Evolutionary conservation across 2,329 filamentous ascomycete species (phyloP).

Genomic region (Dothideomycetes sp.): DNA sequence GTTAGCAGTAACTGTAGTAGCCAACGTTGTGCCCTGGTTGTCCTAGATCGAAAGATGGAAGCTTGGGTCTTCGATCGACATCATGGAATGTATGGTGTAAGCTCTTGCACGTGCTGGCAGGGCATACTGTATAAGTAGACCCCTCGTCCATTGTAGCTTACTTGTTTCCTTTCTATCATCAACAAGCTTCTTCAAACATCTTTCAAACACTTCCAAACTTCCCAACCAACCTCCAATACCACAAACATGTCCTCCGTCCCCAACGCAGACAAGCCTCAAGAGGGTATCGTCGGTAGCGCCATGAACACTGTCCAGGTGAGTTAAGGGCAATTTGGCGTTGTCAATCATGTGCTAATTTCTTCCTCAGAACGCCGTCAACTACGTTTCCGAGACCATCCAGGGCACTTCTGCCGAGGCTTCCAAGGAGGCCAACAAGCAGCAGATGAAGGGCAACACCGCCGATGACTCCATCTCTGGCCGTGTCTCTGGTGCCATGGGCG

Average conservation of each 20-base stretch:
- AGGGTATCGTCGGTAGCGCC: constrained; percentile 37
- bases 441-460: constrained; percentile 50
- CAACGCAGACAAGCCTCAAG: constrained; percentile 35
- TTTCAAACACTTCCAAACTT: constrained; percentile 12
- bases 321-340: not conserved
- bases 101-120: constrained; percentile 3
- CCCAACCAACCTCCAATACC: constrained; percentile 15
- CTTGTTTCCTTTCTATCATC: constrained; percentile 10
- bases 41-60: no score
- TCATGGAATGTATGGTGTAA: constrained; percentile 6
- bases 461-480: constrained; percentile 47
- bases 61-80: no score
- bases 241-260: constrained; percentile 36
- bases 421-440: constrained; percentile 61
- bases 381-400: constrained; percentile 57
- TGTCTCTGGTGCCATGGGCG: constrained; percentile 43
- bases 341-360: not conserved
- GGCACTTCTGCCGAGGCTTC: constrained; percentile 46
- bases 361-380: constrained; percentile 55
- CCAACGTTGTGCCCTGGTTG: no score
- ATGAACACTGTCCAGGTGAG: constrained; percentile 16
- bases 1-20: no score
- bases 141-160: not conserved
- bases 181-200: constrained; percentile 4
- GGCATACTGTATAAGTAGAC: constrained; percentile 9